phyloP scores from a whole-genome alignment of 441 rosid species.

The Corymbia citriodora region DNA sequence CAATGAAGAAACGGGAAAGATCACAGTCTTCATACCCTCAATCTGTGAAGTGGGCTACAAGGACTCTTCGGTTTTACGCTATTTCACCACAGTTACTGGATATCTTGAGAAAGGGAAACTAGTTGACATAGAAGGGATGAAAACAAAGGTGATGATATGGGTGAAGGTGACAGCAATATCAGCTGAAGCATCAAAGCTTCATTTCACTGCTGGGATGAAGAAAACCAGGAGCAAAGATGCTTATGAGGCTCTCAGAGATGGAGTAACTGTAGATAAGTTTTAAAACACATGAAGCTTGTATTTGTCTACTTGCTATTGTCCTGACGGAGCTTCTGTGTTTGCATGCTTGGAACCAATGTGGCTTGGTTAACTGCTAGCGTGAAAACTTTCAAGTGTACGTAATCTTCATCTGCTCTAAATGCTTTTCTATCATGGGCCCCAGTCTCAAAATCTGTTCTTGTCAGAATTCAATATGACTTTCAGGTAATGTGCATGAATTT shows the following conservation, averaged over 20 bases:
- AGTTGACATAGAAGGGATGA: slow-evolving; percentile 76
- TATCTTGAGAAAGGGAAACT: slow-evolving; percentile 86
- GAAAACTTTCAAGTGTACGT: not conserved
- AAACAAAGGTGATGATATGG: slow-evolving; percentile 87
- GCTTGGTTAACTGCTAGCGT: not conserved
- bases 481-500: not conserved
- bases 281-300: slow-evolving; percentile 3
- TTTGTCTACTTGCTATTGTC: not conserved
- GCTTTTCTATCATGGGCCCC: not conserved
- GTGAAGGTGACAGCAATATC: slow-evolving; percentile 66
- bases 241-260: slow-evolving; percentile 81
- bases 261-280: slow-evolving; percentile 70
- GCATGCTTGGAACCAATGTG: not conserved
- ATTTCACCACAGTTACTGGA: slow-evolving; percentile 56
- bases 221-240: slow-evolving; percentile 63
- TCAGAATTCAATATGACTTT: not conserved
- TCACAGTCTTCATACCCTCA: slow-evolving; percentile 65
- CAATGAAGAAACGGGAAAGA: slow-evolving; percentile 68
- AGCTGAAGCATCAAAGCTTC: slow-evolving; percentile 66
- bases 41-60: slow-evolving; percentile 85
- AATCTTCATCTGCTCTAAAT: not conserved
- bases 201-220: slow-evolving; percentile 77
- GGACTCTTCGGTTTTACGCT: slow-evolving; percentile 77
- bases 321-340: not conserved
- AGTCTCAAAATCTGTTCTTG: not conserved